Percentiles rank a stretch among this genome's conserved stretches.
phyloP scores from a whole-genome alignment of 2,329 filamentous ascomycete genomes.

The Fusarium euwallaceae region DNA sequence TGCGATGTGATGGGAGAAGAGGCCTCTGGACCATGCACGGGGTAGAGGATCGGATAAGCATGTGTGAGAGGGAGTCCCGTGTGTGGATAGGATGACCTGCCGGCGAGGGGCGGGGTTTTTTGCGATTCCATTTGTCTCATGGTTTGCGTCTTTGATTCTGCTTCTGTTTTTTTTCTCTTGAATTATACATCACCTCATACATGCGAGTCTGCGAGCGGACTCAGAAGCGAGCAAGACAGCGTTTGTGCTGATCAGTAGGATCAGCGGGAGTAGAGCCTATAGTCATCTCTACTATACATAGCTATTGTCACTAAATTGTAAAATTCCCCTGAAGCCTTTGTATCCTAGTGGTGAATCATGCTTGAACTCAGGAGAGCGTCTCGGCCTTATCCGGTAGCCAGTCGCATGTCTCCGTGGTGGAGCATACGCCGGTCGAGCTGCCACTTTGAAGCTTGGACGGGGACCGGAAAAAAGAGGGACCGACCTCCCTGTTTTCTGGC shows the following conservation, averaged over 20 bases:
- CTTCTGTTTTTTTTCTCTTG: conserved; percentile 46
- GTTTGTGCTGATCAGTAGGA: conserved; percentile 49
- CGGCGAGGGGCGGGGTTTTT: conserved; percentile 31
- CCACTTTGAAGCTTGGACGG: conserved; percentile 19
- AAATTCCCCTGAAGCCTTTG: conserved; percentile 34
- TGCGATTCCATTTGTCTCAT: conserved; percentile 50
- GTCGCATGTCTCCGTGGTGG: conserved; percentile 29
- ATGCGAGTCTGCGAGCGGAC: conserved; percentile 51
- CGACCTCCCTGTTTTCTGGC: conserved; percentile 51
- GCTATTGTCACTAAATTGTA: conserved; percentile 50
- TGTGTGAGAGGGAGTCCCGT: conserved; percentile 23
- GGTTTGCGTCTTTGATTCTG: conserved; percentile 44
- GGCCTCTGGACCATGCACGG: conserved; percentile 19
- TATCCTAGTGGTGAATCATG: conserved; percentile 15
- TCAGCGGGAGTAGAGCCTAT: conserved; percentile 46
- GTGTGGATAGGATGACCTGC: conserved; percentile 36
- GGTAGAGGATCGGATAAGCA: conserved; percentile 21
- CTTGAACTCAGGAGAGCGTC: not conserved
- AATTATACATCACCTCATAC: conserved; percentile 52
- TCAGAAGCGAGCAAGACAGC: conserved; percentile 47
- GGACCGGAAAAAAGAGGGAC: conserved; percentile 53
- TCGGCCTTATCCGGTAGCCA: conserved; percentile 19
- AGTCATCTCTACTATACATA: conserved; percentile 49
- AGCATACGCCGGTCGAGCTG: conserved; percentile 10
- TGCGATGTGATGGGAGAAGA: not conserved